A percentile compares a stretch with the other conserved stretches of the same genome.
These are phyloP conservation scores for Fusarium sp. DNA, from an alignment of 2,329 filamentous ascomycete species.

Conservation along the genomic window DNA sequence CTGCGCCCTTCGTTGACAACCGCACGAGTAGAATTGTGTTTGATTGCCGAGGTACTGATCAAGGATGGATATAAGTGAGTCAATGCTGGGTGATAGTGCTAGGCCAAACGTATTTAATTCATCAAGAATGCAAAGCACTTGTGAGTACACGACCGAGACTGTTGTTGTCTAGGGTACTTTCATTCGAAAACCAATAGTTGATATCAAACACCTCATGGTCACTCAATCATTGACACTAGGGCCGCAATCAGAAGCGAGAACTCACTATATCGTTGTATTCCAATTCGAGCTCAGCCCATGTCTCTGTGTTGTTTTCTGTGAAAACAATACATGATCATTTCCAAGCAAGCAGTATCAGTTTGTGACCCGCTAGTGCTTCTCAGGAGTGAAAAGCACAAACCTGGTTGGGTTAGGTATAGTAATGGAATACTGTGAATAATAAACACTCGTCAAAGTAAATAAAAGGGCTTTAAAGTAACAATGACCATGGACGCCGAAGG, in stretches of 20 bases:
- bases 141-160: background rate
- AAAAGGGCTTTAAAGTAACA: background rate
- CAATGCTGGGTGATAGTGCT: background rate
- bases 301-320: background rate
- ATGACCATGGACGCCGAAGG: background rate
- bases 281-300: too few species aligned
- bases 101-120: background rate
- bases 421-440: background rate
- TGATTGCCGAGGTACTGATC: background rate
- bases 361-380: too few species aligned
- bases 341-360: background rate
- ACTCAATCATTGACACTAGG: background rate
- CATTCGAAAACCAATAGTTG: background rate
- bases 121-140: background rate
- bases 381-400: background rate
- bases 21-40: background rate
- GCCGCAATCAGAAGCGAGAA: too few species aligned
- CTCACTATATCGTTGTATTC: background rate
- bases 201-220: background rate
- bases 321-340: background rate
- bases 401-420: background rate
- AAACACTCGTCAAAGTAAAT: background rate
- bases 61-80: background rate
- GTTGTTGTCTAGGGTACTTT: constrained; percentile 8
- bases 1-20: constrained; percentile 29